phyloP scores from a whole-genome alignment of 371 early-diverging fungal genomes.

The Blakeslea trispora region DNA sequence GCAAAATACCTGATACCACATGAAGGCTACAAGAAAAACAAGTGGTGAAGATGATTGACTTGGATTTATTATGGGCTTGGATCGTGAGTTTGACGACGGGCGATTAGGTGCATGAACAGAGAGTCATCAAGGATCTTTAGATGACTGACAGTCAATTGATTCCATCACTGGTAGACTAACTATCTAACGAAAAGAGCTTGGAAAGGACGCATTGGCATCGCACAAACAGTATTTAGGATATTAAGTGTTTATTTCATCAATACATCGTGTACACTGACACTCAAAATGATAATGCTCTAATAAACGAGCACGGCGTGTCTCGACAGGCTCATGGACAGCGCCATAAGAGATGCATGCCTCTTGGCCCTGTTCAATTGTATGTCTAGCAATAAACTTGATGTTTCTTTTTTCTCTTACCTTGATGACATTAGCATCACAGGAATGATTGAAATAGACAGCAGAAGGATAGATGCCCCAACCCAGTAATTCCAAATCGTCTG shows the following conservation, averaged over 20 bases:
- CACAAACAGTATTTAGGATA: conserved; percentile 40
- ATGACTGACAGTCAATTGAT: conserved; percentile 25
- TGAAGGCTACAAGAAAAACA: not conserved
- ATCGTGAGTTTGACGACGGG: conserved; percentile 29
- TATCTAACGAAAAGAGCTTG: conserved; percentile 27
- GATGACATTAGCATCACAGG: conserved; percentile 71
- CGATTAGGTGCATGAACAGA: conserved; percentile 41
- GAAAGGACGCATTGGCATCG: conserved; percentile 24
- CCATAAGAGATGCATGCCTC: conserved; percentile 79
- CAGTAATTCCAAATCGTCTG: conserved; percentile 52
- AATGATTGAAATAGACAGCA: conserved; percentile 81
- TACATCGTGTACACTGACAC: conserved; percentile 72
- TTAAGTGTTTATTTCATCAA: conserved; percentile 41
- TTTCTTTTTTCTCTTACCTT: conserved; percentile 50
- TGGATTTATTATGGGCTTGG: conserved; percentile 24
- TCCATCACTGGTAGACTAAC: conserved; percentile 30
- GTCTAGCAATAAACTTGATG: conserved; percentile 62
- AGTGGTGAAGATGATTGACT: conserved; percentile 16
- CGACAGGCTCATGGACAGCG: conserved; percentile 37
- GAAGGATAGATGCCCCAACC: conserved; percentile 71
- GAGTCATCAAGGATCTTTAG: conserved; percentile 13
- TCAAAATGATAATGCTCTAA: conserved; percentile 66
- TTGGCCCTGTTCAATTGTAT: conserved; percentile 52
- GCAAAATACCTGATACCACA: conserved; percentile 31
- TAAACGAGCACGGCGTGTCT: conserved; percentile 50